phyloP scores from a whole-genome alignment of 768 basidiomycete species.

The Amanita phalloides region DNA sequence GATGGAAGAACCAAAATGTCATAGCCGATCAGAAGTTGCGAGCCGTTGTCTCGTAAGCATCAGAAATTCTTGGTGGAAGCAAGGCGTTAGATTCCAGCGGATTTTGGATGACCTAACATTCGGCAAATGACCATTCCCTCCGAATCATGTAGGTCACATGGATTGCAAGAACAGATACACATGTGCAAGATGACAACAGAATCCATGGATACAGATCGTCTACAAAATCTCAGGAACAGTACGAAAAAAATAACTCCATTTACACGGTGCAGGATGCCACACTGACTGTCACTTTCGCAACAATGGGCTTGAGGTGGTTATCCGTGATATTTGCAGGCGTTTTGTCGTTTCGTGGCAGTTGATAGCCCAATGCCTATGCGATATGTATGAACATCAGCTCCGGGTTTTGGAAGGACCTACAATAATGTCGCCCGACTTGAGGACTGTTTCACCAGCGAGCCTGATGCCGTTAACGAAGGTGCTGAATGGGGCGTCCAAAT shows the following conservation, averaged over 20 bases:
- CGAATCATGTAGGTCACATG: neutral
- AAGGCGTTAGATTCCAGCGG: neutral
- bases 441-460: slow-evolving; percentile 21
- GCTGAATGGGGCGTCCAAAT: slow-evolving; percentile 34
- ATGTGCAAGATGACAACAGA: neutral
- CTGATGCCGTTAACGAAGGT: slow-evolving; percentile 36
- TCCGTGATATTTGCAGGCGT: slow-evolving; percentile 29
- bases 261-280: neutral
- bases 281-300: slow-evolving; percentile 22
- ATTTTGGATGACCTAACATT: neutral
- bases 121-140: neutral
- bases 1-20: neutral
- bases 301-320: slow-evolving; percentile 34
- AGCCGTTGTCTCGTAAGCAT: neutral
- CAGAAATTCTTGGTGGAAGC: neutral
- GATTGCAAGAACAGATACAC: neutral
- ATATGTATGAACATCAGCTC: slow-evolving; percentile 1
- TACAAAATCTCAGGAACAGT: neutral
- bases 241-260: neutral
- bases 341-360: slow-evolving; percentile 24
- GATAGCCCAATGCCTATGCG: slow-evolving; percentile 21
- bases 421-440: slow-evolving; percentile 32
- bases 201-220: neutral
- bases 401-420: slow-evolving; percentile 18
- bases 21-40: neutral